Base-by-base conservation (phyloP, 1,139 yeast genomes). In the Yamadazyma trypodendri region DNA sequence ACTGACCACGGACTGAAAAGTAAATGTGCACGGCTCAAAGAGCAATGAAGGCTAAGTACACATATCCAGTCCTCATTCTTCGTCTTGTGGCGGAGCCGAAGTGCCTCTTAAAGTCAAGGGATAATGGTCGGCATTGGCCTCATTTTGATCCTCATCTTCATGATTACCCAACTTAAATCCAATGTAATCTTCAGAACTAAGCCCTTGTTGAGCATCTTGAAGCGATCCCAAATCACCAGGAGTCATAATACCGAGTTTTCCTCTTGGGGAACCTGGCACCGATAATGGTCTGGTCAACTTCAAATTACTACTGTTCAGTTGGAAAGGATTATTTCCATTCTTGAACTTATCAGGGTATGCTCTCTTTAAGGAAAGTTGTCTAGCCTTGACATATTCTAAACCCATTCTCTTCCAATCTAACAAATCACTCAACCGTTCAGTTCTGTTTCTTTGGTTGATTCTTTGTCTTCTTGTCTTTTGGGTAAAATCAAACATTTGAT, bases 321-420 rank as follows among this genome's bases (percentile, higher is more conserved):
- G 79, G 61, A 82, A 83, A 31, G 88, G 88, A 52, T 81, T 79
- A 41, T 68, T 74, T 2, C 77, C 72, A 46, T 75, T 75, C 52
- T 74, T 71, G 65, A 87, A 90, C 54, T 84, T 77, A 50, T 84
- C 88, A 27, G 97, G 97, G 58, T 92, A 92, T 2, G 97, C 97
- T 54, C 97, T 77, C 61, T 90, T 85, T 56, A 92, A 74, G 1
- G 96, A 87, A 54, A 92, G 75, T 58, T 87, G 92, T 55, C 98
- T 81, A 15, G 97, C 97, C 69, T 92, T 92, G 56, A 87, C 81
- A 62, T 92, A 92, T 63, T 92, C 98, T 40, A 90, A 72, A 1
- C 97, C 97, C 97, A 92, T 90, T 55, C 97, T 78, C 65, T 86
- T 87, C 98, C 98, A 92, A 66, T 92, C 98, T 45, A 92, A 75